phyloP scores from a whole-genome alignment of 495 filamentous ascomycete species.

The Hyphodiscus hymeniophilus region DNA sequence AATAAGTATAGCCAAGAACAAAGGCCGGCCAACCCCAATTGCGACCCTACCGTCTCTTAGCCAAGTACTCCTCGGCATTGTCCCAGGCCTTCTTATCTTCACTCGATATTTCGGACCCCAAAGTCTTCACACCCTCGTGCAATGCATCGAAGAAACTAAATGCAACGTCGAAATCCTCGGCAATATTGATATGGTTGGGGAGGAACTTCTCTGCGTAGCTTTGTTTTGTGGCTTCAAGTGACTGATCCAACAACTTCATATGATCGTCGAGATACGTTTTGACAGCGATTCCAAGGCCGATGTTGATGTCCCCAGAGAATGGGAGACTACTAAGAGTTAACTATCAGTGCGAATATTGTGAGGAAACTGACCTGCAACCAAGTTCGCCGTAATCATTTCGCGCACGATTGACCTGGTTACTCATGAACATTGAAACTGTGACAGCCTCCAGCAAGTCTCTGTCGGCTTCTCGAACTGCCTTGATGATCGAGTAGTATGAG shows the following conservation, averaged over 20 bases:
- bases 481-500: conserved; percentile 75
- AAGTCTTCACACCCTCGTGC: conserved; percentile 57
- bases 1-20: conserved; percentile 1
- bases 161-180: conserved; percentile 67
- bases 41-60: conserved; percentile 32
- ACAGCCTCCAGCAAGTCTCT: conserved; percentile 79
- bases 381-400: conserved; percentile 63
- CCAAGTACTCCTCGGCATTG: conserved; percentile 58
- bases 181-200: conserved; percentile 66
- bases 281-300: conserved; percentile 80
- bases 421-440: conserved; percentile 68
- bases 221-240: conserved; percentile 45
- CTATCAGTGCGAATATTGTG: not conserved
- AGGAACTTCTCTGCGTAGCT: conserved; percentile 57
- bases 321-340: conserved; percentile 52
- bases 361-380: conserved; percentile 54
- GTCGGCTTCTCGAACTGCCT: conserved; percentile 65
- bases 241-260: conserved; percentile 46
- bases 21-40: conserved; percentile 17
- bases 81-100: conserved; percentile 53
- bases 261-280: conserved; percentile 88
- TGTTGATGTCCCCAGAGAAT: conserved; percentile 75
- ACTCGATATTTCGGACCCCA: conserved; percentile 50
- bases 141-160: conserved; percentile 81
- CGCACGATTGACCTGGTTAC: conserved; percentile 64